Base-by-base conservation (phyloP, 78 protist species). In the Bodo saltans region DNA sequence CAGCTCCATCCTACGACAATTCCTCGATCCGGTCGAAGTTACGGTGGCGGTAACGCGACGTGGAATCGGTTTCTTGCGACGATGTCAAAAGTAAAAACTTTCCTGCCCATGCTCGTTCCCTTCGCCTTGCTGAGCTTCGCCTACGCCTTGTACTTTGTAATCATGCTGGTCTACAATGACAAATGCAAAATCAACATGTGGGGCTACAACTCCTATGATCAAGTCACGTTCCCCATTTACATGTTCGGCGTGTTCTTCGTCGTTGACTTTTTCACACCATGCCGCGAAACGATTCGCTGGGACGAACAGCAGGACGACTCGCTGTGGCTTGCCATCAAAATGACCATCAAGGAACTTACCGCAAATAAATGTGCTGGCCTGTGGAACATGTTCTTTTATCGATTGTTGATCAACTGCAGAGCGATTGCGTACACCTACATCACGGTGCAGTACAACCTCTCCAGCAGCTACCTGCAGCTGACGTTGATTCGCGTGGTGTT, bases 181-280 rank as follows among this genome's bases (percentile, higher is more conserved):
- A 75, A 53, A 42, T 85, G 73, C 84, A 37, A 86, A 32, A 47
- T 79, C 42, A 87, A 83, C 60, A 85, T 73, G 27, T 90, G 74
- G 68, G 89, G 90, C n/a, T 90, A 84, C 74, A 90, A 84, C 75
- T 72, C 90, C 68, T n/a, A 87, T 28, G 93, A 90, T 78, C 93
- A 90, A 42, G 35, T 34, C 39, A 47, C 87, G 33, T 68, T 90
- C 28, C 93, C 93, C 73, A 60, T 89, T 79, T 87, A 74, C 79
- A 26, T 89, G 52, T 86, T 68, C 80, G 82, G 88, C 25, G 72
- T 86, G 53, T 75, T 89, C 75, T 21, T 84, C 33, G 27, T 89
- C 21, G n/a, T 89, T 0, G 90, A 86, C 69, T 27, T n/a, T n/a
- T n/a, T n/a, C n/a, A n/a, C n/a, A n/a, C n/a, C n/a, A n/a, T n/a